Conservation (phyloP, 1,284 basidiomycete species). For the Ceratobasidium sp. region DNA sequence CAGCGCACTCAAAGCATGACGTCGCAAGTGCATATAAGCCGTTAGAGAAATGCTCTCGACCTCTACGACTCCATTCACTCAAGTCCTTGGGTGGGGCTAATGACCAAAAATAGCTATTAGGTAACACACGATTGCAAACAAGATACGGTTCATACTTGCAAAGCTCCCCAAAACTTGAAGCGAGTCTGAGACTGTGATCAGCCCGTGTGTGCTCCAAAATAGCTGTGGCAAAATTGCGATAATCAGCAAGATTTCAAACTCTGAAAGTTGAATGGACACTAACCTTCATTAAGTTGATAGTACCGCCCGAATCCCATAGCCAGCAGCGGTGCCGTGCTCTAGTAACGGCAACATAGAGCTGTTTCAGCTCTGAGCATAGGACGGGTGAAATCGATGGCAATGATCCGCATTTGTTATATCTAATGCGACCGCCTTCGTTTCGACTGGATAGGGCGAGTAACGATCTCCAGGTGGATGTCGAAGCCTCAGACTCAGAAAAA, state of each 20-base stretch:
- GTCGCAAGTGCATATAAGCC: constrained; percentile 13
- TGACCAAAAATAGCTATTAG: too few relatives aligned
- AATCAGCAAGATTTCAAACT: background rate
- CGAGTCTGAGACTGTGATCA: background rate
- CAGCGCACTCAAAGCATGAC: background rate
- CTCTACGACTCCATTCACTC: constrained; percentile 6
- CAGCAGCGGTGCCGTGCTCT: constrained; percentile 42
- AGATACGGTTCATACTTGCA: constrained; percentile 3
- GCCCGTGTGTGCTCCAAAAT: constrained; percentile 6
- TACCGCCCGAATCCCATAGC: constrained; percentile 33
- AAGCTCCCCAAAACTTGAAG: background rate
- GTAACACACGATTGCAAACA: background rate
- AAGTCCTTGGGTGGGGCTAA: background rate
- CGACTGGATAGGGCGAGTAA: constrained; percentile 53
- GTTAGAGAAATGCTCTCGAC: constrained; percentile 19
- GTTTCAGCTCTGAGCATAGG: constrained; percentile 63
- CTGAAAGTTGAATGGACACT: background rate
- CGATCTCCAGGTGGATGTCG: constrained; percentile 66
- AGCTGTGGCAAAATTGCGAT: background rate
- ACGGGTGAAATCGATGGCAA: background rate
- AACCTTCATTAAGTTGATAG: constrained; percentile 27
- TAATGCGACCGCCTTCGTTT: background rate
- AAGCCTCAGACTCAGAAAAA: constrained; percentile 68
- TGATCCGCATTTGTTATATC: background rate
- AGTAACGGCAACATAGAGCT: constrained; percentile 53